phyloP scores from a whole-genome alignment of 1,139 yeast genomes.

The Saccharomycopsis crataegensis region DNA sequence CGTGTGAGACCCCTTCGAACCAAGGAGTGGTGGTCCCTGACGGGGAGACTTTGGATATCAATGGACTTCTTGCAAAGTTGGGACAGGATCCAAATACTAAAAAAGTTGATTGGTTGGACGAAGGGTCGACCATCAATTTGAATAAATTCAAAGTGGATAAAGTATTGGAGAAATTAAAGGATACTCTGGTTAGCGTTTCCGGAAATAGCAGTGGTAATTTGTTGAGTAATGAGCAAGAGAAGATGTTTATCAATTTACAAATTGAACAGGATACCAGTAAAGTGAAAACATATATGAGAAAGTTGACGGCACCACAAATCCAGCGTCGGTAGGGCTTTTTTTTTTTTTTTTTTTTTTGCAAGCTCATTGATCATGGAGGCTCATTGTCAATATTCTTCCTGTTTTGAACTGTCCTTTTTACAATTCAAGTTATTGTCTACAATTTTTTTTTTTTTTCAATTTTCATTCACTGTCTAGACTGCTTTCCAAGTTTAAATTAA shows the following conservation, averaged over 20 bases:
- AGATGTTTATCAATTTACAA: conserved; percentile 11
- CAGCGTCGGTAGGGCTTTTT: not conserved
- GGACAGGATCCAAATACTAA: not conserved
- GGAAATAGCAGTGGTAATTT: conserved; percentile 5
- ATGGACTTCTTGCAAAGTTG: conserved; percentile 36
- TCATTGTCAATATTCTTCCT: no score
- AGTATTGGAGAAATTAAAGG: not conserved
- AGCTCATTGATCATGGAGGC: no score
- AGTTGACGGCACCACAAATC: not conserved
- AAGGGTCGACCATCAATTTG: conserved; percentile 7
- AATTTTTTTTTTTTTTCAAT: not conserved
- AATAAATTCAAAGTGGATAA: conserved; percentile 2
- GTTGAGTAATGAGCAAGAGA: conserved; percentile 3
- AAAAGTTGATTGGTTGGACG: conserved; percentile 6
- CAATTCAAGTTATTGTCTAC: not conserved
- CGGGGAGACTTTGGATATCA: conserved; percentile 71
- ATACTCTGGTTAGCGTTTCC: not conserved
- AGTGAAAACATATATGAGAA: conserved; percentile 7
- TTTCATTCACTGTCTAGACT: no score
- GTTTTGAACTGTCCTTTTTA: not conserved
- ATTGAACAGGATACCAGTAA: conserved; percentile 11
- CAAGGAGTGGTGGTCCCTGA: conserved; percentile 54
- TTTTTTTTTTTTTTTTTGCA: not conserved
- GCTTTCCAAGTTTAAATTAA: not conserved
- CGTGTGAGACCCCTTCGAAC: conserved; percentile 81